A percentile compares a stretch with the other conserved stretches of the same genome.
Conservation (phyloP, 345 rosid genomes). For the Hibiscus mutabilis region DNA sequence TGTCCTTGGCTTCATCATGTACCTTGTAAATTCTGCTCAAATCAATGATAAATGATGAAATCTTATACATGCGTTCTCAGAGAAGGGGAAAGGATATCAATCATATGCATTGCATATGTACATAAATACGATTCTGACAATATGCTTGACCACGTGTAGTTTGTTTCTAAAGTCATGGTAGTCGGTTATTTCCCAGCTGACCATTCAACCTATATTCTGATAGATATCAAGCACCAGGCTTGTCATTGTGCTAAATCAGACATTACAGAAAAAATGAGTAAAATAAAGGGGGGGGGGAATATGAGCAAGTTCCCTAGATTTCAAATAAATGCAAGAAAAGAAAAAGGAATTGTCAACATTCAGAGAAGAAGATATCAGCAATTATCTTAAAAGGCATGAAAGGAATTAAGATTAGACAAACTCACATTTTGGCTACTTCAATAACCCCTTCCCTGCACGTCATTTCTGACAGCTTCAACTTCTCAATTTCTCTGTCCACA, state of each 20-base stretch:
- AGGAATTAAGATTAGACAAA: not conserved
- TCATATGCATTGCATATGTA: not conserved
- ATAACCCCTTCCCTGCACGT: conserved; percentile 94
- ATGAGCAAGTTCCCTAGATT: not conserved
- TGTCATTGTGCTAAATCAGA: not conserved
- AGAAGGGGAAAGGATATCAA: not conserved
- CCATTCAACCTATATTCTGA: not conserved
- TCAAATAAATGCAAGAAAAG: not conserved
- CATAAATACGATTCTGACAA: not conserved
- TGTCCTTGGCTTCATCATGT: conserved; percentile 98
- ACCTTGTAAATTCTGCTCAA: conserved; percentile 86
- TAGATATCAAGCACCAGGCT: not conserved
- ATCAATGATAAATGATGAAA: not conserved
- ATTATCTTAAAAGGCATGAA: not conserved
- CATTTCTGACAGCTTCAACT: conserved; percentile 92
- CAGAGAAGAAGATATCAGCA: not conserved
- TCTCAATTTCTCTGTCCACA: conserved; percentile 82
- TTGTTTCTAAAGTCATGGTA: not conserved
- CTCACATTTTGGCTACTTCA: conserved; percentile 27
- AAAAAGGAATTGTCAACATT: not conserved
- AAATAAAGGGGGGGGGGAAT: not conserved
- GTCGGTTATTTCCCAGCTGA: not conserved
- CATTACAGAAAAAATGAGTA: not conserved
- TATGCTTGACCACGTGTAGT: not conserved
- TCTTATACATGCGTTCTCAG: not conserved